Percentiles rank a stretch among this genome's conserved stretches.
phyloP scores from a whole-genome alignment of 2,329 filamentous ascomycete genomes.

The Didymosphaeria variabile region DNA sequence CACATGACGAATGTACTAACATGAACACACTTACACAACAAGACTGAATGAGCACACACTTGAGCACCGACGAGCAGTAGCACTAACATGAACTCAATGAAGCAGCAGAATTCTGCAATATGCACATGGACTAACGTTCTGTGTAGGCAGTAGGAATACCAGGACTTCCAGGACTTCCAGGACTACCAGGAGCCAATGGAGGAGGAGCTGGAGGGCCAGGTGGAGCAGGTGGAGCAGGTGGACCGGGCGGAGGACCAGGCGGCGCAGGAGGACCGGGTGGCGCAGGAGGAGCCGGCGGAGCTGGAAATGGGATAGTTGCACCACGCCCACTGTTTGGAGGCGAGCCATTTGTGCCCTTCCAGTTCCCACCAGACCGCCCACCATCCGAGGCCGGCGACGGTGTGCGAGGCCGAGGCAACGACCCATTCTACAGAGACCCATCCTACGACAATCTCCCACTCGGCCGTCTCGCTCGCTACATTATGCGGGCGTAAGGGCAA shows the following conservation, averaged over 20 bases:
- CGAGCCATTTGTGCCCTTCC: background rate
- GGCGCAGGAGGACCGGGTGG: too few relatives aligned
- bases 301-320: too few relatives aligned
- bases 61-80: background rate
- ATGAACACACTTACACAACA: background rate
- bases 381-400: background rate
- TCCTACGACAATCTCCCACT: background rate
- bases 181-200: too few relatives aligned
- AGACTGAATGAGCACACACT: background rate
- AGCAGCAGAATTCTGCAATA: background rate
- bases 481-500: background rate
- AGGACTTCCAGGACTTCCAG: background rate
- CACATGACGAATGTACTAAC: background rate
- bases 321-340: background rate
- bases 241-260: background rate
- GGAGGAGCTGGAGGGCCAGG: too few relatives aligned
- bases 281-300: background rate
- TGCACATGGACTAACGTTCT: background rate
- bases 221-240: too few relatives aligned
- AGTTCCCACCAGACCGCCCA: conserved; percentile 6
- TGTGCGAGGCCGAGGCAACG: background rate
- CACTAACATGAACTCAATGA: background rate
- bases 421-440: background rate
- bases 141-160: background rate
- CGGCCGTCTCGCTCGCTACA: background rate